Conservation (phyloP, 164 flowering plant genomes). For the Tetrastigma voinierianum region DNA sequence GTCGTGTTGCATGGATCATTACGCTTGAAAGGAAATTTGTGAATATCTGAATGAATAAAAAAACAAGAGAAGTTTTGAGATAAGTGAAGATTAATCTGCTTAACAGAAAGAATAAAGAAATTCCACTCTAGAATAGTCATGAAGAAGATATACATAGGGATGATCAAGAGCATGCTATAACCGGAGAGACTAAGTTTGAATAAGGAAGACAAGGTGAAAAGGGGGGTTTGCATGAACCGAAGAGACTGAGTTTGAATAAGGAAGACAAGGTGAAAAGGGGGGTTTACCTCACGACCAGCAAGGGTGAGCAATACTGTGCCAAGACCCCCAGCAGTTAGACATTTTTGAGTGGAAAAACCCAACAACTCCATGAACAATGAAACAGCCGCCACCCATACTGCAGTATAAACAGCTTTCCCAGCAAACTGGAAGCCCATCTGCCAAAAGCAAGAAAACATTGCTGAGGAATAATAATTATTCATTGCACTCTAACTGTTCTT, state of each 20-base stretch:
- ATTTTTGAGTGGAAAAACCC: constrained; percentile 94
- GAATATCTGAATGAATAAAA: constrained; percentile 59
- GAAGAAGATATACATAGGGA: too few relatives aligned
- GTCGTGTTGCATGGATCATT: constrained; percentile 94
- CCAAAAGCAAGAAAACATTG: constrained; percentile 15
- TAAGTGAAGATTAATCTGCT: constrained; percentile 2
- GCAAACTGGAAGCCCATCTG: constrained; percentile 98
- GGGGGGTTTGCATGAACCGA: constrained; percentile 41
- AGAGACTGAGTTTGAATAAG: too few relatives aligned
- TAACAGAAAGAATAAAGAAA: background rate
- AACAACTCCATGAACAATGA: constrained; percentile 96
- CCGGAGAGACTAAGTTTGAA: too few relatives aligned
- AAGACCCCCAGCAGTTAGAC: constrained; percentile 98
- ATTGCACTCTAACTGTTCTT: background rate
- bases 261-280: background rate
- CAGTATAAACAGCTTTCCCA: constrained; percentile 81
- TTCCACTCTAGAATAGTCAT: too few relatives aligned
- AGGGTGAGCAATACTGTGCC: constrained; percentile 97
- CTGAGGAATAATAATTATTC: background rate
- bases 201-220: background rate
- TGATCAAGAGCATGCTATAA: too few relatives aligned
- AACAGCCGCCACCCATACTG: constrained; percentile 93
- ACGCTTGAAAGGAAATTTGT: constrained; percentile 94
- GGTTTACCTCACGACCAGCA: constrained; percentile 94
- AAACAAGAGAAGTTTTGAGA: background rate